phyloP scores from a whole-genome alignment of 768 basidiomycete genomes.

The Coprinopsis marcescibilis region DNA sequence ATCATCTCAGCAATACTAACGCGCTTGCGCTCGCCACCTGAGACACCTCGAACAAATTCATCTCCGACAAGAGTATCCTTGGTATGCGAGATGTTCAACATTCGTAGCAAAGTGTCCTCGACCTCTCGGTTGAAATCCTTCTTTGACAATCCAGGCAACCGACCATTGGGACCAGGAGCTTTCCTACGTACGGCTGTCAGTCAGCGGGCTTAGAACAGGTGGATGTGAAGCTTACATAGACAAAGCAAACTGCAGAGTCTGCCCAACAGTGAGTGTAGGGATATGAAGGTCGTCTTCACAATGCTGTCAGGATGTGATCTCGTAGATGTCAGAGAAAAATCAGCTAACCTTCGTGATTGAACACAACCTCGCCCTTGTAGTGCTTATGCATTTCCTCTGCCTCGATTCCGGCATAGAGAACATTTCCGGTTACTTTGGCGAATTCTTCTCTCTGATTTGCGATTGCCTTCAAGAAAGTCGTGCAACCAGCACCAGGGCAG shows the following conservation, averaged over 20 bases:
- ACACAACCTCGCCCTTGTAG: conserved; percentile 79
- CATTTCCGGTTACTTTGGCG: conserved; percentile 62
- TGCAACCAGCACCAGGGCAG: conserved; percentile 80
- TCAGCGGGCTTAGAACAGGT: too few species aligned
- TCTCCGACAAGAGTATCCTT: conserved; percentile 74
- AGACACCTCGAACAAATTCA: conserved; percentile 64
- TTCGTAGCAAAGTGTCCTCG: too few species aligned
- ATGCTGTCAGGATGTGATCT: too few species aligned
- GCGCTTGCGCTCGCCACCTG: conserved; percentile 76
- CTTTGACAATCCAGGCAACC: too few species aligned
- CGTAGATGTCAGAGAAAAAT: too few species aligned
- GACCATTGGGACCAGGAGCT: too few species aligned
- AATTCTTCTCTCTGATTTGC: conserved; percentile 71
- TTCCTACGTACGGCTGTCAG: too few species aligned
- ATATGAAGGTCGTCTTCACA: conserved; percentile 86
- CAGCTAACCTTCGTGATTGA: too few species aligned
- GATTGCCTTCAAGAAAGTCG: conserved; percentile 75
- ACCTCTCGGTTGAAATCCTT: too few species aligned
- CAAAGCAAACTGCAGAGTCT: conserved; percentile 69
- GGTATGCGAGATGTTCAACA: conserved; percentile 74
- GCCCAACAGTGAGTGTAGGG: conserved; percentile 73
- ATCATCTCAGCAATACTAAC: conserved; percentile 70
- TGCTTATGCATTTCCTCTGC: conserved; percentile 56
- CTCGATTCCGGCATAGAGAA: conserved; percentile 72
- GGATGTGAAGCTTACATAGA: conserved; percentile 65